These are phyloP conservation scores for Cytospora leucostoma DNA, from an alignment of 2,329 filamentous ascomycete genomes.

Conservation along the genomic window DNA sequence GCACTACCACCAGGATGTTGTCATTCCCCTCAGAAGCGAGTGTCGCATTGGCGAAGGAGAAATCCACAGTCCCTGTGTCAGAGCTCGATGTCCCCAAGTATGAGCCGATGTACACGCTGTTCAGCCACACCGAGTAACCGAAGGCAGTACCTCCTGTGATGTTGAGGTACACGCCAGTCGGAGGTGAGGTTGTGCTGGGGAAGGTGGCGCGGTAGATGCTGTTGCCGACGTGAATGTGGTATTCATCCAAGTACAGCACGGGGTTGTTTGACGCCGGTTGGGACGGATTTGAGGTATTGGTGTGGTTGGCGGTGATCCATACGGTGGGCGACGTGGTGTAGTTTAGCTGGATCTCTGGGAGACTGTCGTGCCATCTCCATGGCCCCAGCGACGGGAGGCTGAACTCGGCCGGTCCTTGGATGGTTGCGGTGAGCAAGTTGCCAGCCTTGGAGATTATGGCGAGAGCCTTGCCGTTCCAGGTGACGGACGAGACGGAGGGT, in stretches of 20 bases:
- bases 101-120: constrained; percentile 57
- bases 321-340: constrained; percentile 47
- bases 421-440: constrained; percentile 34
- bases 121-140: constrained; percentile 60
- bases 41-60: constrained; percentile 54
- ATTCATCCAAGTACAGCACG: constrained; percentile 59
- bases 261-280: constrained; percentile 53
- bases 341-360: constrained; percentile 47
- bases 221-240: constrained; percentile 55
- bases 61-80: constrained; percentile 40
- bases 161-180: constrained; percentile 50
- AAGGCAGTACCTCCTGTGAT: constrained; percentile 57
- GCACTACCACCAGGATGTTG: constrained; percentile 56
- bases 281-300: constrained; percentile 49
- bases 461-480: constrained; percentile 52
- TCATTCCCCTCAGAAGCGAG: constrained; percentile 39
- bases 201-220: constrained; percentile 59
- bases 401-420: constrained; percentile 35
- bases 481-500: constrained; percentile 46
- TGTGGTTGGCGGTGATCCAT: constrained; percentile 53
- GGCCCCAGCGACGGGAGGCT: constrained; percentile 43
- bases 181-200: constrained; percentile 38
- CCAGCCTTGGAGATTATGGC: constrained; percentile 33
- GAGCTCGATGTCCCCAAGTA: constrained; percentile 51
- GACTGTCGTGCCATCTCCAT: constrained; percentile 51